Evolutionary conservation across 257 asterid species (phyloP).

Genomic region (Gentiana dahurica): DNA sequence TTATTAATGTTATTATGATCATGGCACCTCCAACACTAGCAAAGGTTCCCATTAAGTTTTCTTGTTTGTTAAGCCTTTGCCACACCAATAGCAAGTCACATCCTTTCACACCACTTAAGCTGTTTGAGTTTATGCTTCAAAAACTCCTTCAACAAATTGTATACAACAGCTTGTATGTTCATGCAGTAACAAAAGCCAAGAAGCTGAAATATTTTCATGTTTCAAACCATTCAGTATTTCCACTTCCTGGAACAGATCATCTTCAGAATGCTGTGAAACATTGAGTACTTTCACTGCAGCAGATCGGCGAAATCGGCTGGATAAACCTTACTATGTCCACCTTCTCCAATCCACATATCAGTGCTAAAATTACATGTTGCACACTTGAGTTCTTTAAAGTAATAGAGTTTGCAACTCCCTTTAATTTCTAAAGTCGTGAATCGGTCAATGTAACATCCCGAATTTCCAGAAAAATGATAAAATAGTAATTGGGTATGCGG

Average conservation of each 20-base stretch:
- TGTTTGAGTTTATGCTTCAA: slow-evolving; percentile 40
- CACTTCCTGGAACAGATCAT: slow-evolving; percentile 41
- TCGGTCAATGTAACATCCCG: slow-evolving; percentile 18
- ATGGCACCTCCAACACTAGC: too few species aligned
- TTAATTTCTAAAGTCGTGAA: slow-evolving; percentile 28
- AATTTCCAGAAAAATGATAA: too few species aligned
- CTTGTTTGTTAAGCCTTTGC: slow-evolving; percentile 32
- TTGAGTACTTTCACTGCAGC: slow-evolving; percentile 56
- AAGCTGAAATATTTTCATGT: slow-evolving; percentile 50
- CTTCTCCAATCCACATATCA: slow-evolving; percentile 42
- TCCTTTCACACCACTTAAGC: slow-evolving; percentile 58
- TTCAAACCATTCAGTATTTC: slow-evolving; percentile 54
- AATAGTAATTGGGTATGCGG: too few species aligned
- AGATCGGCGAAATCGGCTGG: slow-evolving; percentile 31
- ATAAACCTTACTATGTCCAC: slow-evolving; percentile 45
- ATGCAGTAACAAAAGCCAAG: slow-evolving; percentile 49
- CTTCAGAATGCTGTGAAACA: slow-evolving; percentile 25
- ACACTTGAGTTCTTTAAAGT: slow-evolving; percentile 29
- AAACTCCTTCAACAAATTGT: slow-evolving; percentile 29
- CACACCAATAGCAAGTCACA: slow-evolving; percentile 53
- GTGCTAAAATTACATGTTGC: slow-evolving; percentile 41
- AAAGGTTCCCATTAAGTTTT: too few species aligned
- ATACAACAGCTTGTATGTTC: slow-evolving; percentile 47
- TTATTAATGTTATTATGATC: too few species aligned
- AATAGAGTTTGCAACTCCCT: slow-evolving; percentile 25